A percentile compares a stretch with the other conserved stretches of the same genome.
These are phyloP conservation scores for Globisporangium takayamanum DNA, from an alignment of 352 stramenopile species.

Conservation along the genomic window DNA sequence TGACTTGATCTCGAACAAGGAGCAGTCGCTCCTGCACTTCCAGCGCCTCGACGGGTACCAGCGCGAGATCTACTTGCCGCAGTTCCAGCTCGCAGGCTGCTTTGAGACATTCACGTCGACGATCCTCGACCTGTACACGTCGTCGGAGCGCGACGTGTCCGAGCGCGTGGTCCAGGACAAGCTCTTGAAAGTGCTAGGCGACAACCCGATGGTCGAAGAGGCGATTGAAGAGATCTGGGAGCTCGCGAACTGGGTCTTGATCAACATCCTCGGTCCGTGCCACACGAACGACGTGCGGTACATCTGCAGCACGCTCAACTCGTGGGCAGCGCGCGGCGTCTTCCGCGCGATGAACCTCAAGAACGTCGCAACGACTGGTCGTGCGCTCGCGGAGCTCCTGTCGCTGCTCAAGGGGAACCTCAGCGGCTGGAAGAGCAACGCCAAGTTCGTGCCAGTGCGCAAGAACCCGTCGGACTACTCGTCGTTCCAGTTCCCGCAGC, in stretches of 20 bases:
- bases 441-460: constrained; percentile 76
- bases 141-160: constrained; percentile 35
- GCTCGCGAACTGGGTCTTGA: constrained; percentile 92
- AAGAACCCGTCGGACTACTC: constrained; percentile 82
- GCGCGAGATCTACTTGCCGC: constrained; percentile 96
- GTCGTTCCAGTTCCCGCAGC: constrained; percentile 74
- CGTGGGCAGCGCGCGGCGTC: constrained; percentile 68
- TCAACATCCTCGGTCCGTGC: constrained; percentile 91
- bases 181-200: constrained; percentile 70
- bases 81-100: constrained; percentile 96
- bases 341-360: constrained; percentile 76
- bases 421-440: constrained; percentile 63
- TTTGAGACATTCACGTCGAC: constrained; percentile 90
- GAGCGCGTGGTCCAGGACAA: constrained; percentile 78
- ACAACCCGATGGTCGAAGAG: constrained; percentile 82
- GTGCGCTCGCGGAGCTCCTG: constrained; percentile 65
- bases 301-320: constrained; percentile 81
- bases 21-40: constrained; percentile 93
- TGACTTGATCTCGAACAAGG: constrained; percentile 86
- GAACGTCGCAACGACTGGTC: constrained; percentile 56
- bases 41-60: constrained; percentile 94
- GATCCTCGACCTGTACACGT: constrained; percentile 66
- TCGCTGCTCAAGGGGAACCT: constrained; percentile 64
- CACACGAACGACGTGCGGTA: constrained; percentile 94
- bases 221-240: constrained; percentile 97